A percentile compares a stretch with the other conserved stretches of the same genome.
Conservation (phyloP, 139 green algal genomes). For the Chlorella vulgaris region DNA sequence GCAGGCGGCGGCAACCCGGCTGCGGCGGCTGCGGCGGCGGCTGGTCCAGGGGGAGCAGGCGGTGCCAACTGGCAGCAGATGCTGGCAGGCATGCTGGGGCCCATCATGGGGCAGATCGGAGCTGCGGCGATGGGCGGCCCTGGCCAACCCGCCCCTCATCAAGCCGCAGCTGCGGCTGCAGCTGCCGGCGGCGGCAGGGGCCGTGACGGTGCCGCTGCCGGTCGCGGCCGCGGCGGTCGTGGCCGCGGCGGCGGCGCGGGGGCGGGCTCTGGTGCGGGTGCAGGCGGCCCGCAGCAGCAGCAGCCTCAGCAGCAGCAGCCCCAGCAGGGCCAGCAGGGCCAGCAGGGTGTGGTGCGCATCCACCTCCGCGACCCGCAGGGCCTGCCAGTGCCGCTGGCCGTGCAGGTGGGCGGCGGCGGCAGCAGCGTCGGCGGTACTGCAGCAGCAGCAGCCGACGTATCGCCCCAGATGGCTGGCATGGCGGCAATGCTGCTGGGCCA, state of each 20-base stretch:
- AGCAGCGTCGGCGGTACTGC: neutral
- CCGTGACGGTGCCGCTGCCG: neutral
- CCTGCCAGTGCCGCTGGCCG: neutral
- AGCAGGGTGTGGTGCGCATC: conserved; percentile 16
- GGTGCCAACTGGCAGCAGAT: conserved; percentile 8
- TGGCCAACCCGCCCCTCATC: no score
- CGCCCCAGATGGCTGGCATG: neutral
- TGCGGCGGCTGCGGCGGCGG: no score
- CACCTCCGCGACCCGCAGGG: neutral
- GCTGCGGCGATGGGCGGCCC: no score
- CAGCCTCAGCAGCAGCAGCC: neutral
- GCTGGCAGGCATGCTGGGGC: neutral
- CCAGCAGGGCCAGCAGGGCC: neutral
- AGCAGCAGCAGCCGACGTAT: neutral
- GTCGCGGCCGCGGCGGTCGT: neutral
- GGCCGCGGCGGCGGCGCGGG: no score
- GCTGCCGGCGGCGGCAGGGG: neutral
- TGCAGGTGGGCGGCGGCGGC: neutral
- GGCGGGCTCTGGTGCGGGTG: neutral
- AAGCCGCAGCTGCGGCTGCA: neutral
- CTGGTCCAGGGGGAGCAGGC: neutral
- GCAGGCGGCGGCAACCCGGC: no score
- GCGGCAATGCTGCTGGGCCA: conserved; percentile 4
- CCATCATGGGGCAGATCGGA: neutral
- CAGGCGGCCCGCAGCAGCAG: neutral